Percentiles rank a stretch among this genome's conserved stretches.
phyloP scores from a whole-genome alignment of 2,329 filamentous ascomycete species.

The Byssoonygena ceratinophila region DNA sequence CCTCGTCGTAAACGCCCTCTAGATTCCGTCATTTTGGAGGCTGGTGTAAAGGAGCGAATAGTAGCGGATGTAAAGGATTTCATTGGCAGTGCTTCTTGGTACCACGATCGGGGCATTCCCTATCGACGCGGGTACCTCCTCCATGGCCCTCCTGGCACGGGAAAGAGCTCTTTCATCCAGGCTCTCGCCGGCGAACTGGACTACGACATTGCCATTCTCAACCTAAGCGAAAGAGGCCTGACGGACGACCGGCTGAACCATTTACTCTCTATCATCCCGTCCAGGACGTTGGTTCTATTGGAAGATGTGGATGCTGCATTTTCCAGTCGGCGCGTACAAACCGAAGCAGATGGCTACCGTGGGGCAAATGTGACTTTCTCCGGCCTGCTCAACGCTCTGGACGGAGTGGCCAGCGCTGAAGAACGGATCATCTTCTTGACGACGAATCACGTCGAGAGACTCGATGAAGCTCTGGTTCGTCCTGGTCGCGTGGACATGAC shows the following conservation, averaged over 20 bases:
- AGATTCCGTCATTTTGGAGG: constrained; percentile 74
- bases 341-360: constrained; percentile 70
- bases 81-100: constrained; percentile 69
- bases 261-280: constrained; percentile 73
- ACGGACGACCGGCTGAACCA: constrained; percentile 83
- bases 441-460: constrained; percentile 81
- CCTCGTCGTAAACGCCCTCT: constrained; percentile 78
- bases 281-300: constrained; percentile 68
- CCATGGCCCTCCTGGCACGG: constrained; percentile 80
- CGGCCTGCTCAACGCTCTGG: constrained; percentile 71
- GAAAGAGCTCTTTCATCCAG: constrained; percentile 93
- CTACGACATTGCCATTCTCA: constrained; percentile 85
- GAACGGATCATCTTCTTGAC: constrained; percentile 90
- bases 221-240: constrained; percentile 77
- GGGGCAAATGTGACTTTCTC: constrained; percentile 91
- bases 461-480: constrained; percentile 79
- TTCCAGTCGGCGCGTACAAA: constrained; percentile 59
- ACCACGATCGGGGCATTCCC: constrained; percentile 85
- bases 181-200: constrained; percentile 85
- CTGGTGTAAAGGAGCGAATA: constrained; percentile 71
- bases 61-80: constrained; percentile 76
- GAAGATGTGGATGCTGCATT: constrained; percentile 92
- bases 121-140: constrained; percentile 83
- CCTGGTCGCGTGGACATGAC: constrained; percentile 93
- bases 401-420: constrained; percentile 89